Evolutionary conservation across 1,139 yeast genomes (phyloP).

Genomic region (Magnusiomyces tetraspermus): DNA sequence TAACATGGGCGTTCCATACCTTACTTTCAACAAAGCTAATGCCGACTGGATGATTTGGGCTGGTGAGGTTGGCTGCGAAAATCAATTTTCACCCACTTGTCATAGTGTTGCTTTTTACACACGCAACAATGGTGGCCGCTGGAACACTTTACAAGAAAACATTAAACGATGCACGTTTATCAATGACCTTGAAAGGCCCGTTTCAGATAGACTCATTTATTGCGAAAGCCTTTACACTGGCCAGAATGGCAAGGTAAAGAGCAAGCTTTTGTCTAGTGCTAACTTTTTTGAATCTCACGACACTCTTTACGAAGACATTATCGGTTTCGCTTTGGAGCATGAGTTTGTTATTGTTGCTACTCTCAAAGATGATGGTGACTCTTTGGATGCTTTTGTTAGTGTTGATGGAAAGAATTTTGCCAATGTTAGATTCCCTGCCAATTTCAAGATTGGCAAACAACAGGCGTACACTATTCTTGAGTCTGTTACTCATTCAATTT

Average conservation of each 20-base stretch:
- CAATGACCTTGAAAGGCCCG: slow-evolving; percentile 37
- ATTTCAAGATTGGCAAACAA: slow-evolving; percentile 50
- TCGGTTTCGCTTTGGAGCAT: slow-evolving; percentile 59
- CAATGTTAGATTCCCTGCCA: slow-evolving; percentile 67
- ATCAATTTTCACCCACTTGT: slow-evolving; percentile 40
- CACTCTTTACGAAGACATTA: slow-evolving; percentile 41
- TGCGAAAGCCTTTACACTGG: slow-evolving; percentile 43
- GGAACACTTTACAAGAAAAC: slow-evolving; percentile 43
- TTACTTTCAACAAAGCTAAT: slow-evolving; percentile 51
- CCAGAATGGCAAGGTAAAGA: slow-evolving; percentile 24
- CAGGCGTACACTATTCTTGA: slow-evolving; percentile 83
- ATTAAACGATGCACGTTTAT: slow-evolving; percentile 61
- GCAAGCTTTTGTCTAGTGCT: slow-evolving; percentile 41
- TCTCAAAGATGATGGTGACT: slow-evolving; percentile 34
- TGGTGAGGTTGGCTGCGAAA: slow-evolving; percentile 52
- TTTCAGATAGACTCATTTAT: slow-evolving; percentile 45
- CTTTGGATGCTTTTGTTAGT: slow-evolving; percentile 62
- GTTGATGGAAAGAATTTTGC: slow-evolving; percentile 77
- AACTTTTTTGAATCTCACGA: slow-evolving; percentile 43
- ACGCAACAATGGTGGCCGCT: slow-evolving; percentile 50
- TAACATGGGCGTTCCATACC: slow-evolving; percentile 31
- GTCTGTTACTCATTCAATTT: slow-evolving; percentile 62
- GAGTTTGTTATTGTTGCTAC: slow-evolving; percentile 66
- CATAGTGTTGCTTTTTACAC: slow-evolving; percentile 42
- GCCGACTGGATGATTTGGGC: slow-evolving; percentile 58